phyloP scores from a whole-genome alignment of 2,329 filamentous ascomycete genomes.

The Westerdykella aurantiaca region DNA sequence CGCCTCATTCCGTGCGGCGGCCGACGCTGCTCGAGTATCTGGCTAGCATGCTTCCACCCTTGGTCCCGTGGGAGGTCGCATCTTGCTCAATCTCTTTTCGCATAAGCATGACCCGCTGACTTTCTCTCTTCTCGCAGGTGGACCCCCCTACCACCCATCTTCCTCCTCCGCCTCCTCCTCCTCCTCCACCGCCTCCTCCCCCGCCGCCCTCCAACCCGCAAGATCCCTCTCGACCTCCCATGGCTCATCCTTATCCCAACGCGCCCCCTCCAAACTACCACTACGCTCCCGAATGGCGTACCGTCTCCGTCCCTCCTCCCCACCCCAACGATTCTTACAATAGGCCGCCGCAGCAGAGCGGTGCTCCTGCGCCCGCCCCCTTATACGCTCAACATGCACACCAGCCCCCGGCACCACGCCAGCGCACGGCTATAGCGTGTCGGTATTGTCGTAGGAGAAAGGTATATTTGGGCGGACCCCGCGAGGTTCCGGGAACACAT shows the following conservation, averaged over 20 bases:
- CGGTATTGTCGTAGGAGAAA: slow-evolving; percentile 56
- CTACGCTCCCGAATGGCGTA: no score
- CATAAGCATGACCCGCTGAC: slow-evolving; percentile 10
- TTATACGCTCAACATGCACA: background rate
- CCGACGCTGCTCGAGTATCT: no score
- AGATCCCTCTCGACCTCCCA: slow-evolving; percentile 41
- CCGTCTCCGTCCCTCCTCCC: no score
- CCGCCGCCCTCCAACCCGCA: slow-evolving; percentile 42
- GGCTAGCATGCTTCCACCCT: no score
- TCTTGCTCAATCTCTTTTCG: slow-evolving; percentile 12
- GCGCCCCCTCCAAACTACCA: no score
- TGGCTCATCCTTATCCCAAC: slow-evolving; percentile 38
- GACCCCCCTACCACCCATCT: slow-evolving; percentile 7
- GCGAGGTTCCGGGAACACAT: background rate
- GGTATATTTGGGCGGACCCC: slow-evolving; percentile 41
- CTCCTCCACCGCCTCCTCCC: slow-evolving; percentile 35
- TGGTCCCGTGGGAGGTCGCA: no score
- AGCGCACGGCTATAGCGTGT: slow-evolving; percentile 57
- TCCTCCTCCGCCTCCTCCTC: slow-evolving; percentile 27
- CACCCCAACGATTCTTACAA: no score
- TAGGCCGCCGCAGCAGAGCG: no score
- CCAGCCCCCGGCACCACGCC: slow-evolving; percentile 47
- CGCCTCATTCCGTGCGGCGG: no score
- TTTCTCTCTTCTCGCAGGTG: slow-evolving; percentile 17
- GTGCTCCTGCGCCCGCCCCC: no score